Conservation (phyloP, 768 basidiomycete genomes). For the Kwoniella shandongensis region DNA sequence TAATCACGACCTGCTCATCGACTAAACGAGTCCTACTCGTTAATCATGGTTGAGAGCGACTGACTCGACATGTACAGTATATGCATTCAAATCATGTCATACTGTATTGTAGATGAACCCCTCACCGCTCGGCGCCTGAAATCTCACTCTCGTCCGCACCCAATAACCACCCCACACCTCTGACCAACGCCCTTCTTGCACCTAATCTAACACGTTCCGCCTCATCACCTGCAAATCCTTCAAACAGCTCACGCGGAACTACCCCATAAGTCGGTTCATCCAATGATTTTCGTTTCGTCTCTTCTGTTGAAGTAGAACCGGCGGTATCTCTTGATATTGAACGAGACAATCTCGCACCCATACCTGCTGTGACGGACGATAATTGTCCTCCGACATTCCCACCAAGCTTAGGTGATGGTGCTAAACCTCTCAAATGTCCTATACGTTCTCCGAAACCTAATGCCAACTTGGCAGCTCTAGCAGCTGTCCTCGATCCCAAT, state of each 20-base stretch:
- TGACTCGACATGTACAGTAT: too few relatives aligned
- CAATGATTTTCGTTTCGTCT: slow-evolving; percentile 4
- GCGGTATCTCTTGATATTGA: background rate
- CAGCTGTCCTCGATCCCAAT: slow-evolving; percentile 46
- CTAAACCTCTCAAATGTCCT: slow-evolving; percentile 1
- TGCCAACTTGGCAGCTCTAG: slow-evolving; percentile 44
- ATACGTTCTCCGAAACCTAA: slow-evolving; percentile 20
- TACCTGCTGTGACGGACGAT: too few relatives aligned
- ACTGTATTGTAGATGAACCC: too few relatives aligned
- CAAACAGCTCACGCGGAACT: slow-evolving; percentile 11
- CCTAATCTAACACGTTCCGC: slow-evolving; percentile 59
- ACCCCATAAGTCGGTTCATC: background rate
- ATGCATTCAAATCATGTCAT: background rate
- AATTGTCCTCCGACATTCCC: too few relatives aligned
- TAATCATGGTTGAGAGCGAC: too few relatives aligned
- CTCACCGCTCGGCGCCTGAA: background rate
- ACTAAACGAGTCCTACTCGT: too few relatives aligned
- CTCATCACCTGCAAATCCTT: slow-evolving; percentile 34
- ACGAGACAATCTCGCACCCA: background rate
- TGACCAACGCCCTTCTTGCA: slow-evolving; percentile 74
- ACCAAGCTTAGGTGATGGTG: slow-evolving; percentile 4
- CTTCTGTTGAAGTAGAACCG: slow-evolving; percentile 44
- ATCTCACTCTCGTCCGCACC: slow-evolving; percentile 66
- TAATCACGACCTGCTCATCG: too few relatives aligned
- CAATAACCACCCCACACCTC: slow-evolving; percentile 94